Base-by-base conservation (phyloP, 352 stramenopile species). In the Phytophthora colocasiae region DNA sequence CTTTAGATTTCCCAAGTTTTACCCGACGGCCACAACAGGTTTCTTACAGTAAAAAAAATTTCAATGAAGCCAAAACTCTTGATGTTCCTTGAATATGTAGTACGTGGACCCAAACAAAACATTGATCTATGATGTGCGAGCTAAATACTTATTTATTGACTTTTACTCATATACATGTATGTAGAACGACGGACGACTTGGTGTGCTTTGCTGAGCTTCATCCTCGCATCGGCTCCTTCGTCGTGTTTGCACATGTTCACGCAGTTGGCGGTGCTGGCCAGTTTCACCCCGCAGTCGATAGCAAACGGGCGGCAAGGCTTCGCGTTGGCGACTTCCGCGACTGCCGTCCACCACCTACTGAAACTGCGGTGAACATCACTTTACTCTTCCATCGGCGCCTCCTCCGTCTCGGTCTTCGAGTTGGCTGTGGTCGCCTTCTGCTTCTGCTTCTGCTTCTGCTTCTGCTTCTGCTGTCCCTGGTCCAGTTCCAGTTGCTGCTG, bases 261-360 rank as follows among this genome's bases (percentile, higher is more conserved):
- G 9, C 84, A 91, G 45, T 63, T 93, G 8, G 80, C 75, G 29
- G 60, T 93, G 17, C 56, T 93, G 1, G 76, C 82, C 12, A 81
- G 81, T 60, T 90, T 83, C 55, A 69, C 78, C 45, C 66, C 79
- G 29, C 51, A 63, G 47, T 61, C 44, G 47, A 66, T 52, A n/a
- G 51, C 41, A 9, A 67, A 64, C 12, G 76, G 82, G 6, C 76
- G 77, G 31, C 66, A 81, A 26, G 78, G 80, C 0, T 89, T 89
- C 49, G 82, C 78, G 1, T 54, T 91, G 54, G 78, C 82, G n/a
- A 82, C 76, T 34, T 72, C 81, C 27, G 79, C 53, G 34, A 62
- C 73, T 1, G 76, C 82, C 8, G 74, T 89, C 14, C 80, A 63
- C 24, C 76, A 85, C 31, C 48, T 91, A 3, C 32, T 78, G 19